Conservation (phyloP, 352 stramenopile genomes). For the Pythium periplocum region DNA sequence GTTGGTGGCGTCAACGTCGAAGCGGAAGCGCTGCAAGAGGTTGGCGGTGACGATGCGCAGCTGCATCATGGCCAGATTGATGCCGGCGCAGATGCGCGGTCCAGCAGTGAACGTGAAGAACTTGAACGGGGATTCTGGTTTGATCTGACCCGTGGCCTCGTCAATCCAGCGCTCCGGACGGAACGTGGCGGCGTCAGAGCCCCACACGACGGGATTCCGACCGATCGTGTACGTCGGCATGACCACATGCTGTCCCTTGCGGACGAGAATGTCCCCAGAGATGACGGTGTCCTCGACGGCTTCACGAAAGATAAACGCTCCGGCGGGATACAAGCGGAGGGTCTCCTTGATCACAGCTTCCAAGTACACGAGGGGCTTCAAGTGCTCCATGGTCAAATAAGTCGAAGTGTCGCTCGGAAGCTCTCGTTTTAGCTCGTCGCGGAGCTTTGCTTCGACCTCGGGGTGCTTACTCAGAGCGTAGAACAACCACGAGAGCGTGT, state of each 20-base stretch:
- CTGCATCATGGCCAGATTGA: no score
- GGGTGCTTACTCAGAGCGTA: constrained; percentile 59
- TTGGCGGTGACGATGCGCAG: no score
- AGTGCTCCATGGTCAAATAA: constrained; percentile 35
- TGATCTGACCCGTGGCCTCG: background rate
- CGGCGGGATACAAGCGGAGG: constrained; percentile 48
- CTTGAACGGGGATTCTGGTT: no score
- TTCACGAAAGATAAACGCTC: constrained; percentile 53
- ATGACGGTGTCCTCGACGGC: constrained; percentile 47
- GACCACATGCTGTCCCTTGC: constrained; percentile 14
- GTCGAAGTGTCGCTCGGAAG: constrained; percentile 6
- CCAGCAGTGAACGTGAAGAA: no score
- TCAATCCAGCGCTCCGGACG: constrained; percentile 45
- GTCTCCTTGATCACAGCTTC: constrained; percentile 47
- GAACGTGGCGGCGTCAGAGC: constrained; percentile 35
- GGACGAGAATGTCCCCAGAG: constrained; percentile 15
- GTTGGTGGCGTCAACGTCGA: no score
- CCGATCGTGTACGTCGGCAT: constrained; percentile 30
- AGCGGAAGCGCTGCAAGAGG: no score
- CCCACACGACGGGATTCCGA: constrained; percentile 24
- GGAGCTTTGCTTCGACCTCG: constrained; percentile 32
- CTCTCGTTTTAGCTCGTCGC: constrained; percentile 27
- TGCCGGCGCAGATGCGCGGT: no score
- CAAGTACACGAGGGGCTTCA: constrained; percentile 47
- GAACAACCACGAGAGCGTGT: constrained; percentile 60